Percentiles rank a stretch among this genome's conserved stretches.
Conservation (phyloP, 306 rosid genomes). For the Sindora glabra region DNA sequence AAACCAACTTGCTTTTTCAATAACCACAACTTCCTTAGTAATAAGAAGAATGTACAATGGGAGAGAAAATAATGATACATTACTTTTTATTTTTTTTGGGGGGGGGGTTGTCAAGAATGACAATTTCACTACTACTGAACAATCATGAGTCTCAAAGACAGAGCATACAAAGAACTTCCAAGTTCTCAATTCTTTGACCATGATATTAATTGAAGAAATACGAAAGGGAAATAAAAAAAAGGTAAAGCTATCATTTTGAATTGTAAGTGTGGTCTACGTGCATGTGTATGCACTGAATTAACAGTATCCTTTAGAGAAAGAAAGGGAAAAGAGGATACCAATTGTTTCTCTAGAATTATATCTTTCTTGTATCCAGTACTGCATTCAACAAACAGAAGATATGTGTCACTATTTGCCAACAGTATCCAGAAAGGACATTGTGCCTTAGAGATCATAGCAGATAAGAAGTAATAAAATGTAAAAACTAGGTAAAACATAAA, state of each 20-base stretch:
- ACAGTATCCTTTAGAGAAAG: not conserved
- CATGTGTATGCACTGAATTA: not conserved
- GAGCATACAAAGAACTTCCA: not conserved
- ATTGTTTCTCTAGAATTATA: constrained; percentile 57
- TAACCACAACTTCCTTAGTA: too few relatives aligned
- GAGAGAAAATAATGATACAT: too few relatives aligned
- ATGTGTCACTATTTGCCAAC: not conserved
- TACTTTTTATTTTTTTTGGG: too few relatives aligned
- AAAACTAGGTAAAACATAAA: not conserved
- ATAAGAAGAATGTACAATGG: too few relatives aligned
- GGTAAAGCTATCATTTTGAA: too few relatives aligned
- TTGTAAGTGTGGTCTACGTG: too few relatives aligned
- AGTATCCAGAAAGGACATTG: not conserved
- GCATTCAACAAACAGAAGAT: constrained; percentile 32
- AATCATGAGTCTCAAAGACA: not conserved
- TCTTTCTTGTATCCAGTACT: constrained; percentile 88
- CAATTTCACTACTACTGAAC: not conserved
- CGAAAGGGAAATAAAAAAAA: not conserved
- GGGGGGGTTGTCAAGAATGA: too few relatives aligned
- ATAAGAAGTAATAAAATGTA: not conserved
- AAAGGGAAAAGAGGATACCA: constrained; percentile 46
- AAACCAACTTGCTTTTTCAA: not conserved
- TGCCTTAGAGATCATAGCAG: not conserved
- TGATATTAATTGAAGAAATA: not conserved
- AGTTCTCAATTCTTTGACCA: not conserved